These are phyloP conservation scores for Plasmopara viticola DNA, from an alignment of 352 stramenopile genomes.

Conservation along the genomic window DNA sequence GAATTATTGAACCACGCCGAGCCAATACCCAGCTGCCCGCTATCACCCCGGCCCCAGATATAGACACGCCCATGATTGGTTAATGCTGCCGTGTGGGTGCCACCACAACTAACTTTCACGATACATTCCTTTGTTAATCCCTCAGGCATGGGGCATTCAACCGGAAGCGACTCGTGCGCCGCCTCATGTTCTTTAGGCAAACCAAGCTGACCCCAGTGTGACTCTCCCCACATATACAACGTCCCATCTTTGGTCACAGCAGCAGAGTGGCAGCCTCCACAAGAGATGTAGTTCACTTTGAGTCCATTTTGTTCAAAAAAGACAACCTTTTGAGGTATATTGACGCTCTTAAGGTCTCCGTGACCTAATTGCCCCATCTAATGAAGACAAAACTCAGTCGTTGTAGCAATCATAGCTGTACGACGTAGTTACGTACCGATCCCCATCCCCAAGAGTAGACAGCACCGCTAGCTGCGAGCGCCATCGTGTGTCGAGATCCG, in stretches of 20 bases:
- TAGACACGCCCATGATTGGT: slow-evolving; percentile 68
- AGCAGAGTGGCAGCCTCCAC: slow-evolving; percentile 73
- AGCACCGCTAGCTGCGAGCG: slow-evolving; percentile 50
- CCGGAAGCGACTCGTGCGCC: slow-evolving; percentile 51
- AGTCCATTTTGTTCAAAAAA: slow-evolving; percentile 53
- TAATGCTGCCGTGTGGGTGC: slow-evolving; percentile 65
- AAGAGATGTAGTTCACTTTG: slow-evolving; percentile 70
- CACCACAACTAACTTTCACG: slow-evolving; percentile 76
- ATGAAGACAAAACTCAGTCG: slow-evolving; percentile 6
- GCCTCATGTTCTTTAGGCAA: slow-evolving; percentile 57
- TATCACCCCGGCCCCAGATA: slow-evolving; percentile 74
- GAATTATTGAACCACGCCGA: slow-evolving; percentile 56
- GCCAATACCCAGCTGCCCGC: slow-evolving; percentile 66
- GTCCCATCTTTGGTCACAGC: slow-evolving; percentile 60
- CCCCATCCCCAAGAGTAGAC: slow-evolving; percentile 80
- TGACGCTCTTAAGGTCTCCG: slow-evolving; percentile 69
- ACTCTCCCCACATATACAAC: slow-evolving; percentile 81
- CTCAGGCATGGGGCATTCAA: slow-evolving; percentile 54
- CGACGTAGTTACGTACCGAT: slow-evolving; percentile 32
- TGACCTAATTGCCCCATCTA: slow-evolving; percentile 80
- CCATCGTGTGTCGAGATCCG: slow-evolving; percentile 78
- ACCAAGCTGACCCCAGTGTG: slow-evolving; percentile 76
- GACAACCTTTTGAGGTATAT: slow-evolving; percentile 43
- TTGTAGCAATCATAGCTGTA: slow-evolving; percentile 1
- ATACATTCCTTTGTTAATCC: slow-evolving; percentile 45